Conservation (phyloP, 2,329 filamentous ascomycete genomes). For the Chaetomium strumarium region DNA sequence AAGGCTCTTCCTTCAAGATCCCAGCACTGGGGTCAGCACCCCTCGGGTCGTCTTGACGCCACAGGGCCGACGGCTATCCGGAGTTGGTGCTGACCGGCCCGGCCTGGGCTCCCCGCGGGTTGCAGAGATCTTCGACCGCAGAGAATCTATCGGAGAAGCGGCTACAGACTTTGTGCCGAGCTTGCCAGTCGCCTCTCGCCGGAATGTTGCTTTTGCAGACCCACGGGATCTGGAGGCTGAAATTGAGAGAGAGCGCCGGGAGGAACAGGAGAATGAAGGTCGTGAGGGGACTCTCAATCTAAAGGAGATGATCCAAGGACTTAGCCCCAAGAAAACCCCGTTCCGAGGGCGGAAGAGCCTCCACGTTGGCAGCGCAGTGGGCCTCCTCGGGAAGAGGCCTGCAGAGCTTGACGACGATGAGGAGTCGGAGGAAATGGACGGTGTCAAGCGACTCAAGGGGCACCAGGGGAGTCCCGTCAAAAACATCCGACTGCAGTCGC, state of each 20-base stretch:
- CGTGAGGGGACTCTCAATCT: constrained; percentile 61
- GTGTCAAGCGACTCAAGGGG: constrained; percentile 65
- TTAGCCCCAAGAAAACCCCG: constrained; percentile 68
- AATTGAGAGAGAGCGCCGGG: constrained; percentile 54
- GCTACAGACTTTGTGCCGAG: constrained; percentile 58
- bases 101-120: constrained; percentile 73
- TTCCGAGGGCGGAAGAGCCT: constrained; percentile 68
- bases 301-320: constrained; percentile 69
- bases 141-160: constrained; percentile 64
- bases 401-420: constrained; percentile 65
- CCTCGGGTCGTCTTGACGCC: constrained; percentile 61
- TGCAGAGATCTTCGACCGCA: constrained; percentile 62
- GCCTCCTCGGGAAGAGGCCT: constrained; percentile 69
- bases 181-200: constrained; percentile 30
- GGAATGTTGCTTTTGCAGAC: constrained; percentile 58
- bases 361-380: constrained; percentile 66
- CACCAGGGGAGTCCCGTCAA: constrained; percentile 72
- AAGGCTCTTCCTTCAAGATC: constrained; percentile 49
- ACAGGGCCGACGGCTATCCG: constrained; percentile 54
- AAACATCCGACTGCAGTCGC: constrained; percentile 63
- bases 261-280: constrained; percentile 56
- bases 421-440: constrained; percentile 52
- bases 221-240: constrained; percentile 57
- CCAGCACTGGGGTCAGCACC: constrained; percentile 49
- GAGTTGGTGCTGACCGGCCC: constrained; percentile 61